These are phyloP conservation scores for Leishmania braziliensis DNA, from an alignment of 208 protist species.

Conservation along the genomic window DNA sequence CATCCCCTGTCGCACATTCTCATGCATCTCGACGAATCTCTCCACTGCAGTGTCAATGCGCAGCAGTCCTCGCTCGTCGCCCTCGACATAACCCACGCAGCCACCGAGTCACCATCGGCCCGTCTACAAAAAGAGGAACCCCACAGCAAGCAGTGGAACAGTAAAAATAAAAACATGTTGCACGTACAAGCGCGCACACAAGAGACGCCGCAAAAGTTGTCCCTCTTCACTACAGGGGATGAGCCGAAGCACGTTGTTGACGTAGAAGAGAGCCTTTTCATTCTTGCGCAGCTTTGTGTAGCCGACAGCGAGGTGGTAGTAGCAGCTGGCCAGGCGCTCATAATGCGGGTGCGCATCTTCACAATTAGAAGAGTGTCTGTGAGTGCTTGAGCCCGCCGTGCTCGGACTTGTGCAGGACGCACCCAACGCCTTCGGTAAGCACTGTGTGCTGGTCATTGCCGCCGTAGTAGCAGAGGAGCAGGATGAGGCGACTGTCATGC, in stretches of 20 bases:
- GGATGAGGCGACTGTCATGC: background rate
- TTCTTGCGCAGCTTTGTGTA: conserved; percentile 74
- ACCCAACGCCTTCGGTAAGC: background rate
- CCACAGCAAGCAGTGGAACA: background rate
- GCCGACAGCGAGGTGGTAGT: conserved; percentile 80
- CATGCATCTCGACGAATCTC: background rate
- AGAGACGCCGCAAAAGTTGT: conserved; percentile 22
- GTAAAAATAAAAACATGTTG: background rate
- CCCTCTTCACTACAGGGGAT: conserved; percentile 55
- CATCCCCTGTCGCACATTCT: too few species aligned
- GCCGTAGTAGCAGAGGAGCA: background rate
- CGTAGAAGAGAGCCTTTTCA: conserved; percentile 55
- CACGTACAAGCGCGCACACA: conserved; percentile 18
- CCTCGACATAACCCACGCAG: background rate
- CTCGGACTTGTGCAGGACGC: conserved; percentile 11
- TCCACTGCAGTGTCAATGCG: background rate
- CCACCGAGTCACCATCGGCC: background rate
- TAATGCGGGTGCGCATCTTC: background rate
- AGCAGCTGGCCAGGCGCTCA: conserved; percentile 17
- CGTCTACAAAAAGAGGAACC: conserved; percentile 17
- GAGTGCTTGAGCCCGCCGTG: background rate
- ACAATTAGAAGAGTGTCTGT: background rate
- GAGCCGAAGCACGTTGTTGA: conserved; percentile 60
- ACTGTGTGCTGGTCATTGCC: background rate
- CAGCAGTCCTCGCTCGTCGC: background rate